phyloP scores from a whole-genome alignment of 1,284 basidiomycete genomes.

The Rugosomyces carneus region DNA sequence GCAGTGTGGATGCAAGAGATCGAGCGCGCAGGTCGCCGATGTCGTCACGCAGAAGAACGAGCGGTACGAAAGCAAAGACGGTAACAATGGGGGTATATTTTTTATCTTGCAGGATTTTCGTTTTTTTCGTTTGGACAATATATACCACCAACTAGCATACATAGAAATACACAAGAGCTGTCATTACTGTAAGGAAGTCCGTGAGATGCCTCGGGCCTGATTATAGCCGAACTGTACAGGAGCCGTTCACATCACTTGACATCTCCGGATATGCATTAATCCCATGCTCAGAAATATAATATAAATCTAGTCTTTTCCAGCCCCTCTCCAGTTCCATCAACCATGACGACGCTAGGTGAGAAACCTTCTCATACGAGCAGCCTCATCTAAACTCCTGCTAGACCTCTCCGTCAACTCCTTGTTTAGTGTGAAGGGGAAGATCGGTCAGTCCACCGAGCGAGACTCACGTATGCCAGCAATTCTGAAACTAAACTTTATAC shows the following conservation, averaged over 20 bases:
- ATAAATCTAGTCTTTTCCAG: background rate
- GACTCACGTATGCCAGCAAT: background rate
- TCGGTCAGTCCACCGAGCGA: conserved; percentile 39
- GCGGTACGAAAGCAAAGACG: conserved; percentile 22
- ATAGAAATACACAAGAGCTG: background rate
- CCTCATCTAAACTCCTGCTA: conserved; percentile 17
- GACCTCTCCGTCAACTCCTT: conserved; percentile 57
- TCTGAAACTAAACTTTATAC: background rate
- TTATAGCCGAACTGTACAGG: conserved; percentile 6
- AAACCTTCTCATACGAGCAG: background rate
- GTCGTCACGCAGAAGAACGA: conserved; percentile 32
- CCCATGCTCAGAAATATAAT: conserved; percentile 7
- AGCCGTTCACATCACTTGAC: conserved; percentile 3
- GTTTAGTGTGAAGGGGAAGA: conserved; percentile 72
- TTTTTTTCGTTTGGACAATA: too few relatives aligned
- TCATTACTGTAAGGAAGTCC: conserved; percentile 2
- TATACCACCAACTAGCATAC: background rate
- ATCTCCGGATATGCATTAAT: conserved; percentile 6
- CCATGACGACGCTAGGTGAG: conserved; percentile 14
- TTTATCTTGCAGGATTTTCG: background rate
- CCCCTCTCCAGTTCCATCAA: background rate
- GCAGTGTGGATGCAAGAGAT: conserved; percentile 36
- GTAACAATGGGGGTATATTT: background rate
- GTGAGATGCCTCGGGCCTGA: background rate
- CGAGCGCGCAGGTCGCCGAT: conserved; percentile 26